phyloP scores from a whole-genome alignment of 73 alveolate species.

The Paramecium sonneborni region DNA sequence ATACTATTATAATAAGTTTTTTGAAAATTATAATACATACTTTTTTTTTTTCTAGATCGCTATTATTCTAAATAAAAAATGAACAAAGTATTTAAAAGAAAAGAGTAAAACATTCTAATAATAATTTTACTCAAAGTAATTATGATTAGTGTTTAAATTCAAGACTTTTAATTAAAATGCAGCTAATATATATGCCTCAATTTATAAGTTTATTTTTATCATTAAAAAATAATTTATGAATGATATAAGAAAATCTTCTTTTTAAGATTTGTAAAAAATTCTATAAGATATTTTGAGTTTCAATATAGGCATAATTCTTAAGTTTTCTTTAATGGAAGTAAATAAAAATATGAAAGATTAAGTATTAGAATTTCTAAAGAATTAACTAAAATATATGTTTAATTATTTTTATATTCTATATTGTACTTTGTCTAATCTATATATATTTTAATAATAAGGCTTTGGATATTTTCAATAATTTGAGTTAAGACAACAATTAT shows the following conservation, averaged over 20 bases:
- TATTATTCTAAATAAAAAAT: neutral
- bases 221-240: no score
- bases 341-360: neutral
- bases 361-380: neutral
- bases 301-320: neutral
- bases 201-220: no score
- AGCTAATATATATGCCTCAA: no score
- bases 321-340: neutral
- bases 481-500: neutral
- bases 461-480: neutral
- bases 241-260: no score
- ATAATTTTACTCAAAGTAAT: neutral
- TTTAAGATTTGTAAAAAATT: no score
- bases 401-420: neutral
- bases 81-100: neutral
- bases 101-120: neutral
- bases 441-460: neutral
- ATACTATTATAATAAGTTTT: neutral
- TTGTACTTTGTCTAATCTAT: neutral
- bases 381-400: neutral
- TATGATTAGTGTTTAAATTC: neutral
- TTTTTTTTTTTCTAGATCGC: neutral
- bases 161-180: no score
- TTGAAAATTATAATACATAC: neutral
- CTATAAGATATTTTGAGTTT: no score